These are phyloP conservation scores for Chionographis japonica DNA, from an alignment of 106 monocot genomes.

Conservation along the genomic window DNA sequence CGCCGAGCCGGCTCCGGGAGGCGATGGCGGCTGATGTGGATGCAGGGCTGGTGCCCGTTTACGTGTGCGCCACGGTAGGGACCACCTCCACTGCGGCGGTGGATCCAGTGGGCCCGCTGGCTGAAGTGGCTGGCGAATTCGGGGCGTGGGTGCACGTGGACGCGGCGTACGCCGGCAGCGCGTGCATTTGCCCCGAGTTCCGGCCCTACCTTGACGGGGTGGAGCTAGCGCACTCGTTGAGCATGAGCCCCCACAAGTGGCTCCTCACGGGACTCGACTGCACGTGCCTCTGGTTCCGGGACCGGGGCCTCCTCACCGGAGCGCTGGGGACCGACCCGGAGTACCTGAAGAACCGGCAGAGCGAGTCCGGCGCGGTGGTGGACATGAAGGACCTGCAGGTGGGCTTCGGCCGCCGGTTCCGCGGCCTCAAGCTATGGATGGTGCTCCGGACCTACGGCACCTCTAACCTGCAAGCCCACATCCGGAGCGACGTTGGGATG, in stretches of 20 bases:
- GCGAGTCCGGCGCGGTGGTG: not conserved
- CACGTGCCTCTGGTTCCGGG: constrained; percentile 48
- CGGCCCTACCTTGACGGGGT: constrained; percentile 29
- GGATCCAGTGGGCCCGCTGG: constrained; percentile 31
- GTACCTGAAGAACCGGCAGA: constrained; percentile 28
- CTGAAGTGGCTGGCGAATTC: constrained; percentile 17
- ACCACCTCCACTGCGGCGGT: constrained; percentile 38
- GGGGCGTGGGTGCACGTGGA: constrained; percentile 41
- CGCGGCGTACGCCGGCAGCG: constrained; percentile 38
- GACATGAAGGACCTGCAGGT: too few relatives aligned
- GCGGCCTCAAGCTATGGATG: too few relatives aligned
- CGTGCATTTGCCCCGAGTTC: constrained; percentile 30
- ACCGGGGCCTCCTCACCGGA: constrained; percentile 1
- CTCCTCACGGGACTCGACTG: constrained; percentile 51
- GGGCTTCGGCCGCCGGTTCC: too few relatives aligned
- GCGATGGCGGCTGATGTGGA: constrained; percentile 22
- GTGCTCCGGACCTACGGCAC: too few relatives aligned
- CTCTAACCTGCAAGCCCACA: not conserved
- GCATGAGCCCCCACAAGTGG: constrained; percentile 64
- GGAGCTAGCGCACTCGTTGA: constrained; percentile 39
- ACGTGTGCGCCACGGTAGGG: constrained; percentile 43
- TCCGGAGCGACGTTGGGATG: not conserved
- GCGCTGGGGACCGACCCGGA: constrained; percentile 42
- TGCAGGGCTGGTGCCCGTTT: constrained; percentile 26
- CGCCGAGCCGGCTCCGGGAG: not conserved